These are phyloP conservation scores for Sporothrix phasma DNA, from an alignment of 2,329 filamentous ascomycete genomes.

Conservation along the genomic window DNA sequence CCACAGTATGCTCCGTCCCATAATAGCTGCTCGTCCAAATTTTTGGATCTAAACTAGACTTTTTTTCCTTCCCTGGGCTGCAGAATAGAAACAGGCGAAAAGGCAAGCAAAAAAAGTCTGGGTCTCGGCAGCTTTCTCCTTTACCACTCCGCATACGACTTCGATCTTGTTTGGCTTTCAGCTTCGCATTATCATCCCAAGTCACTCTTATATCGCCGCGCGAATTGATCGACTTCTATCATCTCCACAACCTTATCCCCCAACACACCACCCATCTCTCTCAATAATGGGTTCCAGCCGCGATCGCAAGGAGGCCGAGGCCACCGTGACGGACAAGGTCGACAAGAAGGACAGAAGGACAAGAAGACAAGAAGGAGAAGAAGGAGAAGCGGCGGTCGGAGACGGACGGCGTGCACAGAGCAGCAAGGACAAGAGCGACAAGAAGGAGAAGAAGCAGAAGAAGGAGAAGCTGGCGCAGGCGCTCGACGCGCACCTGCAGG, in stretches of 20 bases:
- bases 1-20: not conserved
- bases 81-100: not conserved
- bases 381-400: slow-evolving; percentile 46
- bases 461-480: slow-evolving; percentile 60
- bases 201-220: not conserved
- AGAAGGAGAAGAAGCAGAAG: slow-evolving; percentile 60
- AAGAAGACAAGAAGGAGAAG: slow-evolving; percentile 46
- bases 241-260: not conserved
- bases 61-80: slow-evolving; percentile 3
- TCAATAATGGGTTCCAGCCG: slow-evolving; percentile 17
- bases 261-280: not conserved
- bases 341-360: slow-evolving; percentile 19
- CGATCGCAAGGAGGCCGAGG: slow-evolving; percentile 19
- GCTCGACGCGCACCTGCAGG: slow-evolving; percentile 55
- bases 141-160: not conserved
- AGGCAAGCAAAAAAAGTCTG: slow-evolving; percentile 2
- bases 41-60: slow-evolving; percentile 9
- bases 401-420: slow-evolving; percentile 43
- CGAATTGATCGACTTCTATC: not conserved
- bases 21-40: not conserved
- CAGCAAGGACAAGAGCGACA: slow-evolving; percentile 46
- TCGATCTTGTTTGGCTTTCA: not conserved
- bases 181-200: not conserved
- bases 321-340: slow-evolving; percentile 15
- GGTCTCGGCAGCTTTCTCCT: not conserved